Evolutionary conservation across 2,329 filamentous ascomycete species (phyloP).

Genomic region (Aspergillus phoenicis): DNA sequence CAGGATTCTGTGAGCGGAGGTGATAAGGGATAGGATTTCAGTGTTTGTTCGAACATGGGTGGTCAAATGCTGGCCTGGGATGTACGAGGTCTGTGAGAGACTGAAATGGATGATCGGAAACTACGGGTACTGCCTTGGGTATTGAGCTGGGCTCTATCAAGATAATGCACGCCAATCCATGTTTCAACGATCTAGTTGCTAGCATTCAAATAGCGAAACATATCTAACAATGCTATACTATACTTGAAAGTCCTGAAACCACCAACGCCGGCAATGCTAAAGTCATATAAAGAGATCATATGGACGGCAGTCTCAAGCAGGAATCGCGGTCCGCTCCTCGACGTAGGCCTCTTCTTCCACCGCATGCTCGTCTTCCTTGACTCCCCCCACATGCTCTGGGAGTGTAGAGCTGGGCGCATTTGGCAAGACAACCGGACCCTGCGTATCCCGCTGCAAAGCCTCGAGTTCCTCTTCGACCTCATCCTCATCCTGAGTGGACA

Average conservation of each 20-base stretch:
- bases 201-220: not conserved
- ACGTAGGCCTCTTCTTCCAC: slow-evolving; percentile 30
- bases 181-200: slow-evolving; percentile 18
- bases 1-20: slow-evolving; percentile 43
- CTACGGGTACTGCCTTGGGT: not conserved
- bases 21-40: not conserved
- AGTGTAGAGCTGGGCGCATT: slow-evolving; percentile 40
- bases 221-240: slow-evolving; percentile 5
- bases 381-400: slow-evolving; percentile 31
- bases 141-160: slow-evolving; percentile 14
- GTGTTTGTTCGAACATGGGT: not conserved
- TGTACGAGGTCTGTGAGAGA: not conserved
- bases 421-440: slow-evolving; percentile 40
- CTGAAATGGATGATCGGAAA: not conserved
- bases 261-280: slow-evolving; percentile 32
- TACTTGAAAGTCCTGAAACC: slow-evolving; percentile 9
- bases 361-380: slow-evolving; percentile 34
- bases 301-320: slow-evolving; percentile 8
- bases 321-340: slow-evolving; percentile 21
- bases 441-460: slow-evolving; percentile 69
- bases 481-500: slow-evolving; percentile 94
- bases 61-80: not conserved
- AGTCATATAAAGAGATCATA: not conserved
- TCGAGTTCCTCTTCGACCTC: slow-evolving; percentile 96
- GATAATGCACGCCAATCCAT: slow-evolving; percentile 6